These are phyloP conservation scores for Eragrostis tef DNA, from an alignment of 202 grass and related monocot species.

Conservation along the genomic window DNA sequence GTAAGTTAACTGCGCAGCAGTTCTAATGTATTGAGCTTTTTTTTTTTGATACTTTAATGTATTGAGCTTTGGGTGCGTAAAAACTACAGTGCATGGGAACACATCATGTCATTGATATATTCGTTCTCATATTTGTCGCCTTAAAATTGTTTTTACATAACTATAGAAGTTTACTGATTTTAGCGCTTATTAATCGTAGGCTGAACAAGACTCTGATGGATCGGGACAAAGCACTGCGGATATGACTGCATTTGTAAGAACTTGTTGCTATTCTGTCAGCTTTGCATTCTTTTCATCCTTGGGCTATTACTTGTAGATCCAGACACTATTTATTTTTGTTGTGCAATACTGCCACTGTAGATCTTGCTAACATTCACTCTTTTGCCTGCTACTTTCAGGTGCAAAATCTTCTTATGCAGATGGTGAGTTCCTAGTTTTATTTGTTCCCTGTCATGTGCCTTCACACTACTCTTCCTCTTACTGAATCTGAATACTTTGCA, in stretches of 20 bases:
- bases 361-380: slow-evolving; percentile 18
- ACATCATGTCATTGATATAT: background rate
- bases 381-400: slow-evolving; percentile 58
- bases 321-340: background rate
- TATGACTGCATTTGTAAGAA: slow-evolving; percentile 81
- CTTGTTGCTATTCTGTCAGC: background rate
- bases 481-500: slow-evolving; percentile 54
- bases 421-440: slow-evolving; percentile 59
- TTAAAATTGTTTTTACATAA: background rate
- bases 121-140: background rate
- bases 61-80: background rate
- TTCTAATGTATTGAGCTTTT: background rate
- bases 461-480: slow-evolving; percentile 13
- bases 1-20: background rate
- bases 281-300: slow-evolving; percentile 8
- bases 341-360: background rate
- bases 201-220: slow-evolving; percentile 66
- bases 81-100: background rate
- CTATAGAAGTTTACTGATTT: slow-evolving; percentile 13
- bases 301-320: background rate
- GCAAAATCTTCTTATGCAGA: slow-evolving; percentile 88
- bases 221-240: slow-evolving; percentile 70
- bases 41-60: too few relatives aligned
- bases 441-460: background rate
- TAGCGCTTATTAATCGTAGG: slow-evolving; percentile 43